These are phyloP conservation scores for Gardenia jasminoides DNA, from an alignment of 257 asterid genomes.

Conservation along the genomic window DNA sequence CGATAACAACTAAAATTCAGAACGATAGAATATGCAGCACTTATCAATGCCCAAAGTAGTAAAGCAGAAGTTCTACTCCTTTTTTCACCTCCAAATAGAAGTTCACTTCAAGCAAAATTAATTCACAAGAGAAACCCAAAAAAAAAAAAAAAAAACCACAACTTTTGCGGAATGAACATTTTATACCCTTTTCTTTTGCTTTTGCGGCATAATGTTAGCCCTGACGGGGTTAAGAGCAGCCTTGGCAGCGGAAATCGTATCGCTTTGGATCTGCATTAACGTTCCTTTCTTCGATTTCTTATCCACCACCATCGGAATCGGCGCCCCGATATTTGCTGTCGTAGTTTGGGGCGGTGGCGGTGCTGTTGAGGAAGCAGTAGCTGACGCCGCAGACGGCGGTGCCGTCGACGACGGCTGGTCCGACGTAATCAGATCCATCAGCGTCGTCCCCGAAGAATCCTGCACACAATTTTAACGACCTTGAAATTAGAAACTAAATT, in stretches of 20 bases:
- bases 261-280: conserved; percentile 97
- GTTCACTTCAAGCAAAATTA: background rate
- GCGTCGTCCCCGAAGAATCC: conserved; percentile 90
- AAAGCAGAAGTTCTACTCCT: background rate
- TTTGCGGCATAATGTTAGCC: conserved; percentile 78
- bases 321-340: conserved; percentile 34
- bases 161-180: background rate
- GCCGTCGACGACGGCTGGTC: conserved; percentile 56
- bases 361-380: conserved; percentile 28
- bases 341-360: conserved; percentile 54
- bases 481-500: background rate
- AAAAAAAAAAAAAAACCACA: background rate
- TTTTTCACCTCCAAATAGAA: background rate
- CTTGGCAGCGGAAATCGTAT: conserved; percentile 88
- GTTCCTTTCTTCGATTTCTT: conserved; percentile 88
- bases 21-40: background rate
- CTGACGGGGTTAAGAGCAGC: conserved; percentile 60
- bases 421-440: conserved; percentile 99
- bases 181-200: conserved; percentile 71
- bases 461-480: conserved; percentile 25
- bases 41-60: background rate
- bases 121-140: background rate
- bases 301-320: conserved; percentile 62
- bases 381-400: conserved; percentile 16
- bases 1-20: background rate